Conservation (phyloP, 2,329 filamentous ascomycete genomes). For the Balansia obtecta region DNA sequence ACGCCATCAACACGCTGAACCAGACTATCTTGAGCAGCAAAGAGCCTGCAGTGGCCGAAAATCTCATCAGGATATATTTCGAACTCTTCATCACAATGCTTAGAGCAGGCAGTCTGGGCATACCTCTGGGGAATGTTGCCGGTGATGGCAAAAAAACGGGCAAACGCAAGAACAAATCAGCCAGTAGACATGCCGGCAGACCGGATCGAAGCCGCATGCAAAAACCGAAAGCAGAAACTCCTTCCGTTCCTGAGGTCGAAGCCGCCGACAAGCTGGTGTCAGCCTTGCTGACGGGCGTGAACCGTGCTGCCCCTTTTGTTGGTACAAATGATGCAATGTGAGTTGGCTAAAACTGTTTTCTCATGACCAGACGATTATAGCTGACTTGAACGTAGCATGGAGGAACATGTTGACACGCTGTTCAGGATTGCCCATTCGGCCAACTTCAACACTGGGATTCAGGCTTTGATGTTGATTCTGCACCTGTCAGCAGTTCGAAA, state of each 20-base stretch:
- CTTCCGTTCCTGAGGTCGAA: conserved; percentile 49
- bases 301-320: conserved; percentile 89
- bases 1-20: conserved; percentile 91
- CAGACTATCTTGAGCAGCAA: conserved; percentile 84
- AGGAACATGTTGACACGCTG: conserved; percentile 82
- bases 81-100: conserved; percentile 72
- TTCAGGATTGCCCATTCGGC: conserved; percentile 95
- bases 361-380: not conserved
- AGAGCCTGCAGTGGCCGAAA: conserved; percentile 69
- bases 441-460: conserved; percentile 97
- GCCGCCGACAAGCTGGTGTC: conserved; percentile 80
- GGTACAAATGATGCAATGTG: conserved; percentile 65
- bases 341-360: conserved; percentile 15
- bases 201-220: conserved; percentile 4
- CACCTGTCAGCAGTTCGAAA: conserved; percentile 76
- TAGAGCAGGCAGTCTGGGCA: conserved; percentile 39
- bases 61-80: conserved; percentile 85
- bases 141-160: conserved; percentile 11
- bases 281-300: conserved; percentile 84
- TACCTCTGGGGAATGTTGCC: conserved; percentile 33
- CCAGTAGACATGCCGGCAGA: conserved; percentile 9
- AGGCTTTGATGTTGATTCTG: conserved; percentile 89
- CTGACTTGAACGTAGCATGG: conserved; percentile 41
- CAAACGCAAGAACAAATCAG: conserved; percentile 16
- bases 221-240: conserved; percentile 6